A percentile compares a stretch with the other conserved stretches of the same genome.
phyloP scores from a whole-genome alignment of 2,329 filamentous ascomycete species.

The Xylaria sp. region DNA sequence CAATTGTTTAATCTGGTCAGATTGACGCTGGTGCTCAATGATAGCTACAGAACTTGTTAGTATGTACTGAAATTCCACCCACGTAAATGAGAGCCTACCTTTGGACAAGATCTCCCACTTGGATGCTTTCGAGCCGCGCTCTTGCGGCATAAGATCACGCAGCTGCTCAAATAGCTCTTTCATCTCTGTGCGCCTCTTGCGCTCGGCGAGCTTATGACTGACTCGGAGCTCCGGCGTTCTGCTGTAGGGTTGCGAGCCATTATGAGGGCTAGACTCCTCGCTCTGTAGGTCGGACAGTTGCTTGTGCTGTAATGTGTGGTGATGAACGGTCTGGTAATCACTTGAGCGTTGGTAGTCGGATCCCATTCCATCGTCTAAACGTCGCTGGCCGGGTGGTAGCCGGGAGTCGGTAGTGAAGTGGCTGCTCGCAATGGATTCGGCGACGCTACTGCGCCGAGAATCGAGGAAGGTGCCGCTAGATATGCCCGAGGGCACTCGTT shows the following conservation, averaged over 20 bases:
- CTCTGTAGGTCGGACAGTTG: slow-evolving; percentile 62
- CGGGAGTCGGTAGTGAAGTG: slow-evolving; percentile 71
- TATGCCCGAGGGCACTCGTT: slow-evolving; percentile 44
- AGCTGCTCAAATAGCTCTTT: slow-evolving; percentile 80
- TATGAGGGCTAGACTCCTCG: slow-evolving; percentile 49
- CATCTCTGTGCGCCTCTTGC: slow-evolving; percentile 82
- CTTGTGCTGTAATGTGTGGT: slow-evolving; percentile 71
- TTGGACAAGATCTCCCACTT: slow-evolving; percentile 89
- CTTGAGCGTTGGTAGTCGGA: slow-evolving; percentile 45
- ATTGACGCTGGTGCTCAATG: slow-evolving; percentile 53
- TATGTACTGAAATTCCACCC: background rate
- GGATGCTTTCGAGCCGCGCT: slow-evolving; percentile 76
- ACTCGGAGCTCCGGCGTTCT: slow-evolving; percentile 75
- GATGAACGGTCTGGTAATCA: slow-evolving; percentile 59
- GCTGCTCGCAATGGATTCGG: slow-evolving; percentile 73
- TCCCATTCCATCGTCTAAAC: slow-evolving; percentile 57
- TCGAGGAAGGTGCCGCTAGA: slow-evolving; percentile 49
- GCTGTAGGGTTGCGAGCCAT: slow-evolving; percentile 68
- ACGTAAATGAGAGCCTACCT: slow-evolving; percentile 47
- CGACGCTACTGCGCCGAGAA: slow-evolving; percentile 69
- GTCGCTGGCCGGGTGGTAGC: slow-evolving; percentile 64
- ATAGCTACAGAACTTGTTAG: slow-evolving; percentile 45
- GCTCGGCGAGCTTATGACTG: slow-evolving; percentile 79
- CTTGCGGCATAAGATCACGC: slow-evolving; percentile 71
- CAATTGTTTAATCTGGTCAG: slow-evolving; percentile 43